phyloP scores from a whole-genome alignment of 768 basidiomycete genomes.

The Cubamyces sp. region DNA sequence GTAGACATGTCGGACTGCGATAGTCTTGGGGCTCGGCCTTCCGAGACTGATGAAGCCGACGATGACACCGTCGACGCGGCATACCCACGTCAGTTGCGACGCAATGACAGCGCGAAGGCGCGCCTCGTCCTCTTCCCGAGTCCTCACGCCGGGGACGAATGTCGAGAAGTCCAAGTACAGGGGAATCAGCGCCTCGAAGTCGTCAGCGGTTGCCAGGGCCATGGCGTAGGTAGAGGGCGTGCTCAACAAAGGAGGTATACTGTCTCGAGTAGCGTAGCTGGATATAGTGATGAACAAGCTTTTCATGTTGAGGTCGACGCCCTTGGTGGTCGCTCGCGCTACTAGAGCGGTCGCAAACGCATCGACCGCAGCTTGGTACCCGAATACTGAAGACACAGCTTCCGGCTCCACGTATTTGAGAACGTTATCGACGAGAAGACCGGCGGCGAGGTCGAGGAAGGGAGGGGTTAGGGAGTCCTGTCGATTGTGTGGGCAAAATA shows the following conservation, averaged over 20 bases:
- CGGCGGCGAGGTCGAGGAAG: not conserved
- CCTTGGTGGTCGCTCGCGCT: not conserved
- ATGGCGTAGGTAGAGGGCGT: not conserved
- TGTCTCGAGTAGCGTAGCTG: slow-evolving; percentile 12
- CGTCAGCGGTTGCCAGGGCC: not conserved
- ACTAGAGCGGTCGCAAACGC: not conserved
- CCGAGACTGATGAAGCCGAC: slow-evolving; percentile 7
- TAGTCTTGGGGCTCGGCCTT: not conserved
- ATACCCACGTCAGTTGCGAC: not conserved
- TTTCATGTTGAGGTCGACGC: not conserved
- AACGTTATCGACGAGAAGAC: not conserved
- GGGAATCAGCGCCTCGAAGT: slow-evolving; percentile 3
- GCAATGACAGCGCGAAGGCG: not conserved
- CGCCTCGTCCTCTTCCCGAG: not conserved
- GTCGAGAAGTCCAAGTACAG: not conserved
- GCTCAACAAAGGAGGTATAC: not conserved
- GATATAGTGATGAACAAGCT: not conserved
- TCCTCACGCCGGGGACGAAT: not conserved
- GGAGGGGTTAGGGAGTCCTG: not conserved
- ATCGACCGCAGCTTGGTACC: not conserved
- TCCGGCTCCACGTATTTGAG: not conserved
- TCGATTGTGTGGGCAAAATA: not conserved
- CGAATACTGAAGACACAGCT: not conserved
- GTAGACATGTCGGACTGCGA: slow-evolving; percentile 29
- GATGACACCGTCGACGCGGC: not conserved